Evolutionary conservation across 352 stramenopile genomes (phyloP), one percentile per base, ranked within the genome.

Genomic region (Pythium scleroteichum): DNA sequence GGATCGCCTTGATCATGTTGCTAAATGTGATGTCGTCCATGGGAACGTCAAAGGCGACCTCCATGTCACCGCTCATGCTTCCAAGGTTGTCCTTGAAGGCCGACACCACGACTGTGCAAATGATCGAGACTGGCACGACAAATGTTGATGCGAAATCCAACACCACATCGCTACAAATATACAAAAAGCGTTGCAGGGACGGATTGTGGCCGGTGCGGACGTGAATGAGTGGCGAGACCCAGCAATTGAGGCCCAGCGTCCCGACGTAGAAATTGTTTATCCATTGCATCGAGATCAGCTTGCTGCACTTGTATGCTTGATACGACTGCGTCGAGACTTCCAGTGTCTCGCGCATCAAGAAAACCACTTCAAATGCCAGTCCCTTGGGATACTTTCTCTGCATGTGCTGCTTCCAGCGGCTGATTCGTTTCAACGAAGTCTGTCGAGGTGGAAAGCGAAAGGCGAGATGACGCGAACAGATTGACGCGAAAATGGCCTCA

Each of bases 301-400:
- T 40, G 38, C 55, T 70, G 42, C 49, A 52, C 29, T 65, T 70
- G 55, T 70, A 70, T 12, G 52, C 62, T 38, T 70, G 62, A 23
- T 65, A 70, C 14, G 55, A 47, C 51, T 70, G 55, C 39, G 46
- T 47, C 9, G 22, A 22, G 26, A 70, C 40, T 22, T 70, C 62
- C 7, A 63, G 2, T 17, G 59, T 17, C 13, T 71, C 64, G 7
- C 64, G 57, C 29, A 50, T 3, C 16, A 71, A 29, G 19, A 66
- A 71, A 9, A 48, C 16, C 3, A 54, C 19, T 23, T 71, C 64
- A 33, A 71, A 71, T 7, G 47, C 20, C 24, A 27, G 2, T 26
- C 19, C 3, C 17, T 38, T 24, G 4, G 49, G 32, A 13, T 23
- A 12, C 2, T 29, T 14, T 3, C 10, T 8, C 5, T 44, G 13